phyloP scores from a whole-genome alignment of 805 yeast genomes.

The Kuraishia molischiana region DNA sequence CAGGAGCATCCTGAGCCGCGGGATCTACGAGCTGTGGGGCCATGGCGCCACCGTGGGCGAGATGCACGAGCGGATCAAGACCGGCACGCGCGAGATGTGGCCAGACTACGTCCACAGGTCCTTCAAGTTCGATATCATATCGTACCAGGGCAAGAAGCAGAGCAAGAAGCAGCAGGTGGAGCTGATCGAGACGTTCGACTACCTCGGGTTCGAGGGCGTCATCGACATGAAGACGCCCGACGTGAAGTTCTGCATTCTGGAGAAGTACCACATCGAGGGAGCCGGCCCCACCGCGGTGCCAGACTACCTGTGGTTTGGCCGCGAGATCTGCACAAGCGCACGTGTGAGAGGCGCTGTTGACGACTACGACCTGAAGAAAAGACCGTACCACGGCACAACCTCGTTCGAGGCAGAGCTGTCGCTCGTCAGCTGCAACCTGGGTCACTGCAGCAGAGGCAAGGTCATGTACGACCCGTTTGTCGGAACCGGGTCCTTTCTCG shows the following conservation, averaged over 20 bases:
- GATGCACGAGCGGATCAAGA: conserved; percentile 43
- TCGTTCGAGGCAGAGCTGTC: conserved; percentile 94
- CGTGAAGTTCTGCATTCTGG: conserved; percentile 59
- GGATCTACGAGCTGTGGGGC: conserved; percentile 84
- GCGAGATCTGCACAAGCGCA: conserved; percentile 54
- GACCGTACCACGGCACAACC: conserved; percentile 91
- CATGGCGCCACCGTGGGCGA: conserved; percentile 44
- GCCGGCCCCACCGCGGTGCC: conserved; percentile 41
- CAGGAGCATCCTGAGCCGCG: conserved; percentile 62
- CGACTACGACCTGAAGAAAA: conserved; percentile 65
- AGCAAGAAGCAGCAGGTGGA: conserved; percentile 36
- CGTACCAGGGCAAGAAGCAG: conserved; percentile 60
- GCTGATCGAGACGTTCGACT: conserved; percentile 64
- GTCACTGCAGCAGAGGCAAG: conserved; percentile 55
- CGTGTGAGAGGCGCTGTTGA: conserved; percentile 59
- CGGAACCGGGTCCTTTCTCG: conserved; percentile 92
- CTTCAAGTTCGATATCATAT: conserved; percentile 78
- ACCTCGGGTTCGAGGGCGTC: conserved; percentile 65
- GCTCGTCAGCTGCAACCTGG: conserved; percentile 79
- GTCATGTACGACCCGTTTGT: conserved; percentile 89
- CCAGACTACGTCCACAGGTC: conserved; percentile 30
- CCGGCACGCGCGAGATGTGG: conserved; percentile 16
- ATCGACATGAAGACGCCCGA: conserved; percentile 74
- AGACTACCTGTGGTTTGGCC: conserved; percentile 59
- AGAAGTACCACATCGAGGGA: conserved; percentile 33